Conservation (phyloP, 495 filamentous ascomycete genomes). For the Daldinia concentrica region DNA sequence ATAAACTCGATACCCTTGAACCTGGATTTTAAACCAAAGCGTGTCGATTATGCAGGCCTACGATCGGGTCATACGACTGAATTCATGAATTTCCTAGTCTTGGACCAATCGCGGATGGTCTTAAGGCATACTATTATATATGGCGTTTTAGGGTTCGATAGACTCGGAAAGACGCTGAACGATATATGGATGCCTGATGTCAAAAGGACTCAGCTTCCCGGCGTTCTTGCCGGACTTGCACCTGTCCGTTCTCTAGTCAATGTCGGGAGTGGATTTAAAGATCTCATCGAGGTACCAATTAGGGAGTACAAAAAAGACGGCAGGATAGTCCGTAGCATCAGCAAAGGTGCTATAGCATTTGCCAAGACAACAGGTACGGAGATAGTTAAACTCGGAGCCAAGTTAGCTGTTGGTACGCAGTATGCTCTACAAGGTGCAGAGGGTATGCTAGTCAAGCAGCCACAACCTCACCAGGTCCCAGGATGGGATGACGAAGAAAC, state of each 20-base stretch:
- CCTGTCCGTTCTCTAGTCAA: slow-evolving; percentile 90
- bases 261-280: slow-evolving; percentile 83
- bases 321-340: slow-evolving; percentile 86
- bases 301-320: slow-evolving; percentile 94
- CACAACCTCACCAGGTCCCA: slow-evolving; percentile 40
- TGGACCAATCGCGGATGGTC: slow-evolving; percentile 88
- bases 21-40: slow-evolving; percentile 97
- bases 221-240: slow-evolving; percentile 88
- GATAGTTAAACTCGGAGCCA: slow-evolving; percentile 90
- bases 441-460: slow-evolving; percentile 69
- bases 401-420: slow-evolving; percentile 94
- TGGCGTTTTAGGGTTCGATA: slow-evolving; percentile 88
- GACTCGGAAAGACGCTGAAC: slow-evolving; percentile 85
- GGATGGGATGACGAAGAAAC: slow-evolving; percentile 71
- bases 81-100: slow-evolving; percentile 98
- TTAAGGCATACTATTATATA: slow-evolving; percentile 91
- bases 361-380: slow-evolving; percentile 92
- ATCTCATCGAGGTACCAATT: slow-evolving; percentile 89
- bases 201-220: slow-evolving; percentile 86
- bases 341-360: slow-evolving; percentile 88
- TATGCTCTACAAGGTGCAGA: slow-evolving; percentile 89
- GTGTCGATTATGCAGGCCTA: slow-evolving; percentile 91
- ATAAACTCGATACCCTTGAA: slow-evolving; percentile 82
- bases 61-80: slow-evolving; percentile 98
- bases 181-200: slow-evolving; percentile 98